Percentiles rank a stretch among this genome's conserved stretches.
Conservation (phyloP, 495 filamentous ascomycete species). For the Pyronema domesticum region DNA sequence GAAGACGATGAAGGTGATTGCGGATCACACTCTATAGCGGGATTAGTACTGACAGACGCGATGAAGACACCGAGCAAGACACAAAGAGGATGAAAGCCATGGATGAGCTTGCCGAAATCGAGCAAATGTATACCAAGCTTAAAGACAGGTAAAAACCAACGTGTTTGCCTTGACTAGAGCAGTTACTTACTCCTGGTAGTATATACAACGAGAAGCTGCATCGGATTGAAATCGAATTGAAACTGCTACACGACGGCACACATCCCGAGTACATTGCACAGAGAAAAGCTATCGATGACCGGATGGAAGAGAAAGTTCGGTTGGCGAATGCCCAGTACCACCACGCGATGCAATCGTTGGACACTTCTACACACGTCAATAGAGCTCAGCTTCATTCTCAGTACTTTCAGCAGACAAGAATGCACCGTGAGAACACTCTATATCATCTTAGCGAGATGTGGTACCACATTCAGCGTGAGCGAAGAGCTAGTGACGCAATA, state of each 20-base stretch:
- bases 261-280: slow-evolving; percentile 79
- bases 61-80: slow-evolving; percentile 32
- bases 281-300: slow-evolving; percentile 63
- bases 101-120: slow-evolving; percentile 58
- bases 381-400: slow-evolving; percentile 69
- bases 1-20: slow-evolving; percentile 59
- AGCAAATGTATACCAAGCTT: slow-evolving; percentile 67
- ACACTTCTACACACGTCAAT: slow-evolving; percentile 57
- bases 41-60: slow-evolving; percentile 27
- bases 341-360: slow-evolving; percentile 52
- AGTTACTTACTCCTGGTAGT: slow-evolving; percentile 28
- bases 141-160: slow-evolving; percentile 53
- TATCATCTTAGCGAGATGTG: slow-evolving; percentile 66
- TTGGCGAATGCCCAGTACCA: slow-evolving; percentile 52
- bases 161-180: neutral
- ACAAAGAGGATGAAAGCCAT: slow-evolving; percentile 58
- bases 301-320: slow-evolving; percentile 60
- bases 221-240: slow-evolving; percentile 63
- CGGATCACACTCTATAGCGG: neutral
- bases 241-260: slow-evolving; percentile 49
- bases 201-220: slow-evolving; percentile 75
- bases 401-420: slow-evolving; percentile 66
- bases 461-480: slow-evolving; percentile 81
- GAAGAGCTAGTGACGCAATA: slow-evolving; percentile 61
- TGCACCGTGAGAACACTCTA: slow-evolving; percentile 61